These are phyloP conservation scores for Oxalis stricta DNA, from an alignment of 441 rosid species.

Conservation along the genomic window DNA sequence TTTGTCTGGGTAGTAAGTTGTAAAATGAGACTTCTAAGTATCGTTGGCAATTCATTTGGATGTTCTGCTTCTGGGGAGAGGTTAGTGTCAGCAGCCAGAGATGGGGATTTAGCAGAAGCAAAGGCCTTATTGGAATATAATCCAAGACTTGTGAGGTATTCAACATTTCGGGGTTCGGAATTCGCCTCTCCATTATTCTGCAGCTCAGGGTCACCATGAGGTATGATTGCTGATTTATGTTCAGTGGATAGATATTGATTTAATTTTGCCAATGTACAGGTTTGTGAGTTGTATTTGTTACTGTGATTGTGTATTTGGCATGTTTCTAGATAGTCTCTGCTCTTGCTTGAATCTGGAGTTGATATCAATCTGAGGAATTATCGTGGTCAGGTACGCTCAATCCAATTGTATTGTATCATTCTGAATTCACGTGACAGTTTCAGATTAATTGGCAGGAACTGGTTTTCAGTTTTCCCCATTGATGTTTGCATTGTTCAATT, in stretches of 20 bases:
- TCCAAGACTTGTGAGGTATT: conserved; percentile 82
- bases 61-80: conserved; percentile 98
- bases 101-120: conserved; percentile 91
- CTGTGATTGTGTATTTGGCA: conserved; percentile 9
- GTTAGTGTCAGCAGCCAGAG: conserved; percentile 88
- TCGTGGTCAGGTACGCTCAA: conserved; percentile 71
- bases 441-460: too few species aligned
- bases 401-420: background rate
- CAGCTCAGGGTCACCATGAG: conserved; percentile 98
- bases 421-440: too few species aligned
- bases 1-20: background rate
- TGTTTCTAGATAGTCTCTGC: conserved; percentile 60
- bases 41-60: conserved; percentile 86
- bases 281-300: background rate
- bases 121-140: conserved; percentile 83
- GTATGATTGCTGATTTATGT: conserved; percentile 22
- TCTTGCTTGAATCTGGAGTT: conserved; percentile 89
- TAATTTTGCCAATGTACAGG: background rate
- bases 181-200: conserved; percentile 93
- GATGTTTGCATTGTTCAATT: background rate
- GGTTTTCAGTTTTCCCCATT: too few species aligned
- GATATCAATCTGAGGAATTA: conserved; percentile 91
- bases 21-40: conserved; percentile 62
- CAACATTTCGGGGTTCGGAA: conserved; percentile 89
- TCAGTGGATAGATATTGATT: background rate